A percentile compares a stretch with the other conserved stretches of the same genome.
Evolutionary conservation across 768 basidiomycete species (phyloP).

Genomic region (Paxillus involutus): DNA sequence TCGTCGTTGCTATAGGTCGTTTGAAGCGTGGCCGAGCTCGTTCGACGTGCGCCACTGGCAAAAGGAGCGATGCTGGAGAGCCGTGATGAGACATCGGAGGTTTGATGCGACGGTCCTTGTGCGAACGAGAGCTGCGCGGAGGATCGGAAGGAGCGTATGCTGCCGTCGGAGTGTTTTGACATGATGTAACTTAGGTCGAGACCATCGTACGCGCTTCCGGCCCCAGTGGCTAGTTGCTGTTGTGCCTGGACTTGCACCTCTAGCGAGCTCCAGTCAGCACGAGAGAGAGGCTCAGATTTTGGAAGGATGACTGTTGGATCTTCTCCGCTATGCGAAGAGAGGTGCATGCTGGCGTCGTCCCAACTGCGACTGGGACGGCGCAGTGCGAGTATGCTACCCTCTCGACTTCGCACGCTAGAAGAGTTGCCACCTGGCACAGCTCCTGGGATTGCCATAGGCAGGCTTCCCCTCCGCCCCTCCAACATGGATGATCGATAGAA

Average conservation of each 20-base stretch:
- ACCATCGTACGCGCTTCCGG: conserved; percentile 27
- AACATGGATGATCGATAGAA: conserved; percentile 16
- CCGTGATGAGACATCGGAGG: conserved; percentile 4
- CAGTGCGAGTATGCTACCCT: conserved; percentile 58
- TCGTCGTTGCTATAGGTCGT: conserved; percentile 33
- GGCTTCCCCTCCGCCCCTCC: conserved; percentile 48
- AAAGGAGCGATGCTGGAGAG: conserved; percentile 1
- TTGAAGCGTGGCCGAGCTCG: conserved; percentile 34
- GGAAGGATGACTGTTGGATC: conserved; percentile 37
- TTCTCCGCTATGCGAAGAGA: conserved; percentile 19
- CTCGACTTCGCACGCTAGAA: conserved; percentile 44
- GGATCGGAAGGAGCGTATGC: conserved; percentile 31
- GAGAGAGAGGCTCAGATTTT: conserved; percentile 41
- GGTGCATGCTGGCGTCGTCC: conserved; percentile 41
- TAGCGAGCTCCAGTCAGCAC: conserved; percentile 55
- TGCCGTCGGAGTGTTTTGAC: conserved; percentile 31
- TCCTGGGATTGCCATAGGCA: conserved; percentile 61
- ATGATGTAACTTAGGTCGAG: conserved; percentile 49
- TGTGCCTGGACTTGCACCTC: conserved; percentile 38
- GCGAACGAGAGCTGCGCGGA: conserved; percentile 29
- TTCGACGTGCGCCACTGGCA: conserved; percentile 18
- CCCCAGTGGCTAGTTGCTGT: conserved; percentile 12
- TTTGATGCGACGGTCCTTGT: conserved; percentile 18
- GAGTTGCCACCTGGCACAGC: conserved; percentile 19
- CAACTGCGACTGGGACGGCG: conserved; percentile 61